Conservation (phyloP, 805 yeast species). For the Teunomyces tritomae region DNA sequence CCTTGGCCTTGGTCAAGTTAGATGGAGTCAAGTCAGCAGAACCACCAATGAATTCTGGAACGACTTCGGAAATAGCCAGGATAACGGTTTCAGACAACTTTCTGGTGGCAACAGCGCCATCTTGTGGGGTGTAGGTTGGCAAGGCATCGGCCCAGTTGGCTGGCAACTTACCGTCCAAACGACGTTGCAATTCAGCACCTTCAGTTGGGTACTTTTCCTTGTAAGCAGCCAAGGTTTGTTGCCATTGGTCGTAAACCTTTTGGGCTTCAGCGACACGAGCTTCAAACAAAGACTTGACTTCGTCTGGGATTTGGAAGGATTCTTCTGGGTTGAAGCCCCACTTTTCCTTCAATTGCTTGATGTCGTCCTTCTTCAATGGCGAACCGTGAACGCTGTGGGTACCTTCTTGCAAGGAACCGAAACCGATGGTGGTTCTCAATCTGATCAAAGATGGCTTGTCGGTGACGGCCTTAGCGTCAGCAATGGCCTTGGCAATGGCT, state of each 20-base stretch:
- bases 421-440: slow-evolving; percentile 90
- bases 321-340: slow-evolving; percentile 88
- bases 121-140: slow-evolving; percentile 77
- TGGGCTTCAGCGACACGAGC: slow-evolving; percentile 61
- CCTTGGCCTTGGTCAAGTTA: slow-evolving; percentile 85
- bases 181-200: slow-evolving; percentile 77
- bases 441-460: slow-evolving; percentile 90
- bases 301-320: slow-evolving; percentile 75
- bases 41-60: slow-evolving; percentile 95
- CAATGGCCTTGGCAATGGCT: slow-evolving; percentile 72
- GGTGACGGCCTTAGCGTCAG: slow-evolving; percentile 69
- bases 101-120: slow-evolving; percentile 88
- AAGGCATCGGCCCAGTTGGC: slow-evolving; percentile 71
- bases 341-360: slow-evolving; percentile 76
- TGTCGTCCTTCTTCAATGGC: slow-evolving; percentile 91
- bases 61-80: slow-evolving; percentile 52
- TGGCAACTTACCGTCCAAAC: slow-evolving; percentile 78
- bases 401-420: slow-evolving; percentile 82
- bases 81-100: slow-evolving; percentile 85
- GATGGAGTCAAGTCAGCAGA: slow-evolving; percentile 98
- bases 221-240: slow-evolving; percentile 59
- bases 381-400: slow-evolving; percentile 94
- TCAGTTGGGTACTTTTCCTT: slow-evolving; percentile 66
- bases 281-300: slow-evolving; percentile 70
- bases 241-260: slow-evolving; percentile 73